A percentile compares a stretch with the other conserved stretches of the same genome.
phyloP scores from a whole-genome alignment of 305 asterid species.

The Plantago coronopus region DNA sequence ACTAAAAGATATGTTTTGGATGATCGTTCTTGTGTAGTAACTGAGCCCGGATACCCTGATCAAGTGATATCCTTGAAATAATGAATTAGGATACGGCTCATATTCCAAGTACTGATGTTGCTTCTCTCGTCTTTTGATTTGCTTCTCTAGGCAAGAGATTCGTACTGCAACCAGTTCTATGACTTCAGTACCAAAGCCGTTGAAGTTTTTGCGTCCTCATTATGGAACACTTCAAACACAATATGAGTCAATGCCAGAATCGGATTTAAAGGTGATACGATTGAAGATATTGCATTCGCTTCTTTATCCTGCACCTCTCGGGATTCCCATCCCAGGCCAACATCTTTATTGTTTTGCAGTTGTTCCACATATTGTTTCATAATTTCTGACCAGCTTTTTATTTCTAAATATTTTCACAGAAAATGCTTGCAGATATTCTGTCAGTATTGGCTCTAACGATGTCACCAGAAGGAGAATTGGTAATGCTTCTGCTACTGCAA shows the following conservation, averaged over 20 bases:
- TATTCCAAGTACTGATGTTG: slow-evolving; percentile 1
- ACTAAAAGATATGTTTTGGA: no score
- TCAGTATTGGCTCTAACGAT: slow-evolving; percentile 98
- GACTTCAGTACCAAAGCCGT: slow-evolving; percentile 97
- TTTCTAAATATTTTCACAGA: slow-evolving; percentile 39
- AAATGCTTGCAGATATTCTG: slow-evolving; percentile 85
- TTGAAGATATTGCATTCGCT: no score
- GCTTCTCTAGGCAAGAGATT: slow-evolving; percentile 72
- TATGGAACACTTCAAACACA: slow-evolving; percentile 81
- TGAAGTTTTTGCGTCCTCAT: slow-evolving; percentile 94
- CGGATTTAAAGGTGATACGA: slow-evolving; percentile 64
- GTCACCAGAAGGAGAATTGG: slow-evolving; percentile 99
- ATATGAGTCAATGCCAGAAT: slow-evolving; percentile 62
- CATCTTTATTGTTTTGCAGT: slow-evolving; percentile 16
- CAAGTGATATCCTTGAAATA: background rate
- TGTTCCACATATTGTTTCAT: background rate
- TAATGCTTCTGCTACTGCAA: slow-evolving; percentile 19
- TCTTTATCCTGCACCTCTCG: no score
- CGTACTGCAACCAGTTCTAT: slow-evolving; percentile 94
- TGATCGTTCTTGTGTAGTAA: no score
- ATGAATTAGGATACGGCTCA: background rate
- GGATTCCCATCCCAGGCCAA: no score
- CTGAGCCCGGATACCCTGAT: no score
- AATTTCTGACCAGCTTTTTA: background rate
- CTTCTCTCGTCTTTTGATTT: background rate